Conservation (phyloP, 2,329 filamentous ascomycete genomes). For the Cladophialophora psammophila region DNA sequence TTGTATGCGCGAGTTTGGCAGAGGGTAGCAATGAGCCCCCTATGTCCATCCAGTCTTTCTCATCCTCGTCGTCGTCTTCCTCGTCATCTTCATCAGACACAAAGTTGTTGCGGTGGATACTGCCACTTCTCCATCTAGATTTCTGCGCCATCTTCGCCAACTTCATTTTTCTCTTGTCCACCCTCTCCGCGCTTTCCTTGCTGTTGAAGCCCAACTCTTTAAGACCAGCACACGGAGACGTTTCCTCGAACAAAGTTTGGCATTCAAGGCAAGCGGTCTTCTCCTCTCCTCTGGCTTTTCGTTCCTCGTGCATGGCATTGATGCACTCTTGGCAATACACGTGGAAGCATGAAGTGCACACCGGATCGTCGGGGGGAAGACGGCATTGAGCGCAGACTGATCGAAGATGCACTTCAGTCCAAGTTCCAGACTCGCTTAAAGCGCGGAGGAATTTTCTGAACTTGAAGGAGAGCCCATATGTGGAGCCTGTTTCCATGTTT, state of each 20-base stretch:
- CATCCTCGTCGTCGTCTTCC: constrained; percentile 23
- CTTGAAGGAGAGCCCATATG: constrained; percentile 29
- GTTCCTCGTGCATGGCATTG: constrained; percentile 41
- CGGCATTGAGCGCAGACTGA: constrained; percentile 48
- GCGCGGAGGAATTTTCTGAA: constrained; percentile 35
- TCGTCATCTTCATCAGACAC: constrained; percentile 7
- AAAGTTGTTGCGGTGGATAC: not conserved
- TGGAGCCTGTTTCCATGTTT: constrained; percentile 4
- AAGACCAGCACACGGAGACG: constrained; percentile 28
- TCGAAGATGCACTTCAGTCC: constrained; percentile 41
- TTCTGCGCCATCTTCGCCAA: constrained; percentile 3
- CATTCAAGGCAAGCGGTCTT: constrained; percentile 37
- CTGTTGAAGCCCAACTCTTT: constrained; percentile 31
- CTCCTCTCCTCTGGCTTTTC: constrained; percentile 20
- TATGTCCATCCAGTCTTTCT: constrained; percentile 36
- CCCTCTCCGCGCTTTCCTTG: constrained; percentile 10
- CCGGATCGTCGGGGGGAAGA: constrained; percentile 48
- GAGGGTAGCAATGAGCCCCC: constrained; percentile 42
- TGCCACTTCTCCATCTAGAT: not conserved
- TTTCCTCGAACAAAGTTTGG: constrained; percentile 31
- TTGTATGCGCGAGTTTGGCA: constrained; percentile 47
- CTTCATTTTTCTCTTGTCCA: constrained; percentile 22
- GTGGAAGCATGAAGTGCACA: constrained; percentile 62
- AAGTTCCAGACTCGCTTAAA: constrained; percentile 20
- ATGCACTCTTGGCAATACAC: constrained; percentile 63